Evolutionary conservation across 352 stramenopile species (phyloP).

Genomic region (Phytophthora colocasiae): DNA sequence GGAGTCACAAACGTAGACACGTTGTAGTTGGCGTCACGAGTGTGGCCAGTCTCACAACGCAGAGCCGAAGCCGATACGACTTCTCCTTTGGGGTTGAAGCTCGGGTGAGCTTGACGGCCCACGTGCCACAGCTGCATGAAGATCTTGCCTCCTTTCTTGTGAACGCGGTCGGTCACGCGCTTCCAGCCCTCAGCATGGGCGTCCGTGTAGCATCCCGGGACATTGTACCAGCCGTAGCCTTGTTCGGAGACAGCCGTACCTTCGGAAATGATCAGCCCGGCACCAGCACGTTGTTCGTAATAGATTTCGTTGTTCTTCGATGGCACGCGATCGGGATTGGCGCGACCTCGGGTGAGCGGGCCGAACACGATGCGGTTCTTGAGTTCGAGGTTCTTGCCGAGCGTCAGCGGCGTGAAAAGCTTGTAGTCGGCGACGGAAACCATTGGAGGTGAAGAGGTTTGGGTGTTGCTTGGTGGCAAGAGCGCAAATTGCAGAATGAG

Average conservation of each 20-base stretch:
- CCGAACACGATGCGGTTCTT: slow-evolving; percentile 64
- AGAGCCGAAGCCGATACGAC: slow-evolving; percentile 53
- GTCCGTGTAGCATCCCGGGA: slow-evolving; percentile 45
- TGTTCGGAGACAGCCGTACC: slow-evolving; percentile 52
- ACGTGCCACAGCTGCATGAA: slow-evolving; percentile 89
- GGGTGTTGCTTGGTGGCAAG: slow-evolving; percentile 7
- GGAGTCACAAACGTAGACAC: slow-evolving; percentile 60
- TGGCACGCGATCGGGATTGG: slow-evolving; percentile 35
- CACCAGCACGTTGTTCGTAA: slow-evolving; percentile 65
- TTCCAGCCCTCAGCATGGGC: slow-evolving; percentile 63
- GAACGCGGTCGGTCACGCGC: slow-evolving; percentile 68
- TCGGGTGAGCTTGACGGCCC: slow-evolving; percentile 65
- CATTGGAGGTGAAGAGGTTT: slow-evolving; percentile 1
- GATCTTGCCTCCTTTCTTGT: slow-evolving; percentile 81
- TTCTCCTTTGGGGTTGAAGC: slow-evolving; percentile 54
- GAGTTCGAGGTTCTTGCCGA: slow-evolving; percentile 50
- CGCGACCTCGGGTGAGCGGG: slow-evolving; percentile 54
- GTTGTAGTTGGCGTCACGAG: slow-evolving; percentile 41
- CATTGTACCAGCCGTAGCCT: slow-evolving; percentile 45
- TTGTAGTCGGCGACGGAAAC: slow-evolving; percentile 38
- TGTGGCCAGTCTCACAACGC: slow-evolving; percentile 25
- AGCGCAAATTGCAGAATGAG: slow-evolving; percentile 18
- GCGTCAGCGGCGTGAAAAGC: slow-evolving; percentile 43
- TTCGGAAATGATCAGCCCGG: slow-evolving; percentile 74
- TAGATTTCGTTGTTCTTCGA: slow-evolving; percentile 63